Evolutionary conservation across 805 yeast species (phyloP).

Genomic region (Spathaspora arborariae): DNA sequence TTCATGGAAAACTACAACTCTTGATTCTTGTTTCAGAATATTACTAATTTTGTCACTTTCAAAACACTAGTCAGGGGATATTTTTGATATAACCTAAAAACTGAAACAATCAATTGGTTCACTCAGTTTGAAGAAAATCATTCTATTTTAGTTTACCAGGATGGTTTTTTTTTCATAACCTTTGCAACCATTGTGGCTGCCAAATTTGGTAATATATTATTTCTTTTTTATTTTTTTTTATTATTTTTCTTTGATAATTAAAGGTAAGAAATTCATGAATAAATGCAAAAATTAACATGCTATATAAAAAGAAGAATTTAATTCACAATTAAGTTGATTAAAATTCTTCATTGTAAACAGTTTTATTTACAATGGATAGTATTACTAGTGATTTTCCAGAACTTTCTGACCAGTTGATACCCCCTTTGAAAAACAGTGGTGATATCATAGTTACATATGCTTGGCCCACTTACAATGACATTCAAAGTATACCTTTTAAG

Average conservation of each 20-base stretch:
- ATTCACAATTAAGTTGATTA: neutral
- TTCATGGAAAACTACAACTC: no score
- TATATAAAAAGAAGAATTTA: neutral
- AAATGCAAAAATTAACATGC: neutral
- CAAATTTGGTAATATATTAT: conserved; percentile 1
- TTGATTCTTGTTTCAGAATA: no score
- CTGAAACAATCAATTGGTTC: no score
- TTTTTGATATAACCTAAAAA: no score
- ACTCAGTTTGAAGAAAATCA: no score
- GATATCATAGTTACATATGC: conserved; percentile 4
- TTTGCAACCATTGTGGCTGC: conserved; percentile 4
- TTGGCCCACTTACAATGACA: conserved; percentile 4
- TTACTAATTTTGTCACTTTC: no score
- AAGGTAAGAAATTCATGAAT: neutral
- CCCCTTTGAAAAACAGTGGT: neutral
- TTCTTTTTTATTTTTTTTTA: no score
- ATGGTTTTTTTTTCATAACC: neutral
- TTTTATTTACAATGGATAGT: neutral
- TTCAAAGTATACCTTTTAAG: conserved; percentile 3
- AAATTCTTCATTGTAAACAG: neutral
- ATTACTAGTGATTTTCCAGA: neutral
- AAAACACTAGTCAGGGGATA: no score
- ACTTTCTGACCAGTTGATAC: neutral
- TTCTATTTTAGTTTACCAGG: neutral
- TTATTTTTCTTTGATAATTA: neutral